Evolutionary conservation across 2,329 filamentous ascomycete species (phyloP).

Genomic region (Fusarium ramigenum): DNA sequence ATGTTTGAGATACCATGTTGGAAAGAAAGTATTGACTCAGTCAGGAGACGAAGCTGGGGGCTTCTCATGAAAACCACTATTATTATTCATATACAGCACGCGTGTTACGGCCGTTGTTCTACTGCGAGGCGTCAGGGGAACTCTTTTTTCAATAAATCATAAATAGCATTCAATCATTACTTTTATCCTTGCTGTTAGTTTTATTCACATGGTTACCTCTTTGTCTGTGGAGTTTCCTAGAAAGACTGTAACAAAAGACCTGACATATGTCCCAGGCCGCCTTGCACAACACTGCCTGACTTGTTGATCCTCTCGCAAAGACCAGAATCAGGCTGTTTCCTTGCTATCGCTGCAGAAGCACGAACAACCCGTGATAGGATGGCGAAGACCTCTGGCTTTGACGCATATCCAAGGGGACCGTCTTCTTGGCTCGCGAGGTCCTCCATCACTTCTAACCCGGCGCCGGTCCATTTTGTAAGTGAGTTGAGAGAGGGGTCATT

Average conservation of each 20-base stretch:
- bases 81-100: conserved; percentile 13
- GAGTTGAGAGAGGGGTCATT: conserved; percentile 38
- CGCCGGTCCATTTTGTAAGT: conserved; percentile 58
- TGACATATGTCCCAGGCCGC: conserved; percentile 40
- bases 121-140: conserved; percentile 36
- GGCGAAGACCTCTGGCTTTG: conserved; percentile 73
- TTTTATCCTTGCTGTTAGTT: conserved; percentile 11
- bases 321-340: conserved; percentile 19
- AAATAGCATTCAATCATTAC: conserved; percentile 15
- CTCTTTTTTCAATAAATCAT: conserved; percentile 4
- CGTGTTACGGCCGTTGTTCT: conserved; percentile 8
- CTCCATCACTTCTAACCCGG: conserved; percentile 58
- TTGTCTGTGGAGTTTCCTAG: conserved; percentile 1
- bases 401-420: conserved; percentile 77
- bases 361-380: conserved; percentile 62
- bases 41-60: background rate
- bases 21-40: background rate
- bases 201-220: background rate
- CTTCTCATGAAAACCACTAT: background rate
- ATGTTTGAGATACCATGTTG: background rate
- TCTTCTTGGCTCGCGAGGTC: conserved; percentile 55
- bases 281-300: background rate
- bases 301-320: conserved; percentile 22
- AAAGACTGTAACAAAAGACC: conserved; percentile 40
- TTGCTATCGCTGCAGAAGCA: conserved; percentile 49